Conservation (phyloP, 2,329 filamentous ascomycete genomes). For the Shiraia bambusicola region DNA sequence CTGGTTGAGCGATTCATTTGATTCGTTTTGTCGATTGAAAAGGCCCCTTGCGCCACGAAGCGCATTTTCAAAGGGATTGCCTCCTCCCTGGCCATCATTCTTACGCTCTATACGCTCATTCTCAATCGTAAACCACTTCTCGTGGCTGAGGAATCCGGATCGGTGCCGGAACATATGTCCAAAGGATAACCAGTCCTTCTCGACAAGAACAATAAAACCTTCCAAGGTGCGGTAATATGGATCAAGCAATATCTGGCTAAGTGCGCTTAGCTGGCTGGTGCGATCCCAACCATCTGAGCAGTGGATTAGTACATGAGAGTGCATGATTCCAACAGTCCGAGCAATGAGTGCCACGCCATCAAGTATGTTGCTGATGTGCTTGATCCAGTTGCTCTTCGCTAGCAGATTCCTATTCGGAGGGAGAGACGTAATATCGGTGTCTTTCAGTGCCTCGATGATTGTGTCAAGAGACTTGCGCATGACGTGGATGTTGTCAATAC, state of each 20-base stretch:
- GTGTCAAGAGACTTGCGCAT: slow-evolving; percentile 91
- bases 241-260: slow-evolving; percentile 91
- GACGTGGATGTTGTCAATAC: slow-evolving; percentile 97
- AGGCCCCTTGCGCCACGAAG: slow-evolving; percentile 83
- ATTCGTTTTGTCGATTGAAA: slow-evolving; percentile 78
- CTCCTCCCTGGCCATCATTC: slow-evolving; percentile 45
- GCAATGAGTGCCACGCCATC: slow-evolving; percentile 84
- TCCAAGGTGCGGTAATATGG: slow-evolving; percentile 93
- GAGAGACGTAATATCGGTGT: slow-evolving; percentile 82
- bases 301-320: slow-evolving; percentile 94
- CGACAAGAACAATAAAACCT: slow-evolving; percentile 89
- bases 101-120: slow-evolving; percentile 68
- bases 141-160: slow-evolving; percentile 82
- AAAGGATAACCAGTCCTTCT: slow-evolving; percentile 98
- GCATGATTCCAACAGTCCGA: slow-evolving; percentile 82
- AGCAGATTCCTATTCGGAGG: slow-evolving; percentile 80
- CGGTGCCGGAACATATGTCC: slow-evolving; percentile 96
- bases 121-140: slow-evolving; percentile 91
- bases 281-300: slow-evolving; percentile 99
- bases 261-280: slow-evolving; percentile 87
- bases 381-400: slow-evolving; percentile 84
- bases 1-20: slow-evolving; percentile 63
- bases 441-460: slow-evolving; percentile 86
- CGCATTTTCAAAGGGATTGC: slow-evolving; percentile 82
- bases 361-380: slow-evolving; percentile 81